Evolutionary conservation across 2,329 filamentous ascomycete species (phyloP).

Genomic region (Periglandula ipomoeae): DNA sequence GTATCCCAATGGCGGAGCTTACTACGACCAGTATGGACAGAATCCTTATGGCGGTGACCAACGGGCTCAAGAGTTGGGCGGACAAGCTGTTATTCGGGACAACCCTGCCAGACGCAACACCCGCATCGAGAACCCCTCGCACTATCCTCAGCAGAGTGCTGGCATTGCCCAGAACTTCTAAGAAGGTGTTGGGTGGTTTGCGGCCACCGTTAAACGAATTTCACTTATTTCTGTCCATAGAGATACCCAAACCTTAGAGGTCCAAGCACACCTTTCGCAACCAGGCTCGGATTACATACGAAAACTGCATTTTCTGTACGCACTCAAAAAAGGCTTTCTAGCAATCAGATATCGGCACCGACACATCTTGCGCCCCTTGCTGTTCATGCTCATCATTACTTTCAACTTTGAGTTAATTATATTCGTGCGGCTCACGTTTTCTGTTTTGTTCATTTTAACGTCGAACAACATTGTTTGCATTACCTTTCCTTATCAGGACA

Average conservation of each 20-base stretch:
- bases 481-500: too few species aligned
- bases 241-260: slow-evolving; percentile 4
- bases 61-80: slow-evolving; percentile 33
- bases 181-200: slow-evolving; percentile 9
- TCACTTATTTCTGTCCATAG: slow-evolving; percentile 8
- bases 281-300: not conserved
- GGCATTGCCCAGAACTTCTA: slow-evolving; percentile 98
- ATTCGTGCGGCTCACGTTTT: too few species aligned
- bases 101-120: slow-evolving; percentile 89
- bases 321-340: too few species aligned
- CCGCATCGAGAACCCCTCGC: slow-evolving; percentile 81
- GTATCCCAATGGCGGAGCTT: slow-evolving; percentile 38
- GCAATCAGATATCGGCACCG: not conserved
- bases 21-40: slow-evolving; percentile 51
- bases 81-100: slow-evolving; percentile 81
- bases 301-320: not conserved
- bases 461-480: too few species aligned
- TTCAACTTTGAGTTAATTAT: too few species aligned
- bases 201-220: not conserved
- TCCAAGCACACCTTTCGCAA: not conserved
- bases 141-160: slow-evolving; percentile 85
- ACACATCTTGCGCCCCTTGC: not conserved
- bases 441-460: too few species aligned
- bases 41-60: slow-evolving; percentile 45
- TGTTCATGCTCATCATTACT: not conserved